Conservation (phyloP, 208 protist genomes). For the Herpetomonas samuelpessoai region DNA sequence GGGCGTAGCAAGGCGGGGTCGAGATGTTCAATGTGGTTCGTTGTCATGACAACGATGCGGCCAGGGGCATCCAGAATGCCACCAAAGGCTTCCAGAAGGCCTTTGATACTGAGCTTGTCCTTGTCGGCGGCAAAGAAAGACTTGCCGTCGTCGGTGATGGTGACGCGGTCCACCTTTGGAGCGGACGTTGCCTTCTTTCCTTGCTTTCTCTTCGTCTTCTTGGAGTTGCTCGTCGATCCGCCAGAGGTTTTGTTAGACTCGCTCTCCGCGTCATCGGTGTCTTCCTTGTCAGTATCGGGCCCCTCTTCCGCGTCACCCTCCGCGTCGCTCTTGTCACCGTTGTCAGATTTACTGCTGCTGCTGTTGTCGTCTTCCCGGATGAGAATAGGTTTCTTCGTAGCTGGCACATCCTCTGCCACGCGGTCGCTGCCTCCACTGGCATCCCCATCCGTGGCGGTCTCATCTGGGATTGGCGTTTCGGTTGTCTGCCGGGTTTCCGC, state of each 20-base stretch:
- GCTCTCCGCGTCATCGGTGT: not conserved
- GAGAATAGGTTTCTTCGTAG: not conserved
- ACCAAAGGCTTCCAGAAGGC: slow-evolving; percentile 92
- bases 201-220: slow-evolving; percentile 14
- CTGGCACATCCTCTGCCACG: not conserved
- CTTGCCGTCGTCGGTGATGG: slow-evolving; percentile 1
- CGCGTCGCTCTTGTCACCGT: not conserved
- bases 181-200: slow-evolving; percentile 16
- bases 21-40: slow-evolving; percentile 92
- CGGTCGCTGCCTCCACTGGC: no score
- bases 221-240: not conserved
- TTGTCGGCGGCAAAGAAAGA: not conserved
- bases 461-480: not conserved
- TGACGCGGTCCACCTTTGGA: slow-evolving; percentile 5
- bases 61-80: slow-evolving; percentile 89
- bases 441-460: not conserved
- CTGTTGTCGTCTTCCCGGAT: slow-evolving; percentile 1
- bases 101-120: slow-evolving; percentile 81
- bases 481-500: not conserved
- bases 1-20: slow-evolving; percentile 80
- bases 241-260: not conserved
- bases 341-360: not conserved
- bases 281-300: slow-evolving; percentile 2
- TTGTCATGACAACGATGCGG: slow-evolving; percentile 93
- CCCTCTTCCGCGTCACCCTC: slow-evolving; percentile 8